Evolutionary conservation across 2,329 filamentous ascomycete genomes (phyloP), one percentile per base, ranked within the genome.

Genomic region (Phaeosphaeria sp.): DNA sequence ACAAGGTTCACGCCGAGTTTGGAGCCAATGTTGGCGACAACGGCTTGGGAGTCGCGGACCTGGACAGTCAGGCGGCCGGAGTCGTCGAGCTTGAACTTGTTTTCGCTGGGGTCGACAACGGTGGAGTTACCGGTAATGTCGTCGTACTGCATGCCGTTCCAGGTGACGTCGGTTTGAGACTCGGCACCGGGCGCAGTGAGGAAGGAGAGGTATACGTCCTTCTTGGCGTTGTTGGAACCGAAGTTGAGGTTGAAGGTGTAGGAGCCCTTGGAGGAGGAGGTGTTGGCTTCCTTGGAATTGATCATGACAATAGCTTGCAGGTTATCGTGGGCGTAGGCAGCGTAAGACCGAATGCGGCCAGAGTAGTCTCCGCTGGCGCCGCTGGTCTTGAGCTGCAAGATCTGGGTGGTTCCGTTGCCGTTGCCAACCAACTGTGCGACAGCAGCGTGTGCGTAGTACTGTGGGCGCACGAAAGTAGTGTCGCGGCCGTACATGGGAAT

Each of bases 381-480:
- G 25, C 62, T 58, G n/a, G 77, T 67, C 47, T 68, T 59, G 46
- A 78, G 70, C 6, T 66, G 60, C 10, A 76, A 75, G 49, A 84
- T 72, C 60, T 80, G 81, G 10, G 81, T 80, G 11, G 79, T 78
- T 51, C 81, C 77, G 56, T 79, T 81, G 17, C 77, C 77, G 47
- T 79, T 75, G 15, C 82, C 82, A 58, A 84, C 79, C 51, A 82
- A 74, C 61, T 83, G 81, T 22, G 80, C 80, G 59, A 84, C 79
- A 36, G 82, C 82, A n/a, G 79, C 82, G 59, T 81, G 77, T 56
- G 79, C 81, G 60, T 84, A 84, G 73, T 84, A 84, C 46, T 78
- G 72, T 1, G 82, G 81, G 23, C 82, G 78, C 10, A 84, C 80
- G 60, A 78, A 78, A 1, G 80, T 77, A 1, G 80, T 79, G 23